Evolutionary conservation across 2,329 filamentous ascomycete species (phyloP).

Genomic region (Annulohypoxylon truncatum): DNA sequence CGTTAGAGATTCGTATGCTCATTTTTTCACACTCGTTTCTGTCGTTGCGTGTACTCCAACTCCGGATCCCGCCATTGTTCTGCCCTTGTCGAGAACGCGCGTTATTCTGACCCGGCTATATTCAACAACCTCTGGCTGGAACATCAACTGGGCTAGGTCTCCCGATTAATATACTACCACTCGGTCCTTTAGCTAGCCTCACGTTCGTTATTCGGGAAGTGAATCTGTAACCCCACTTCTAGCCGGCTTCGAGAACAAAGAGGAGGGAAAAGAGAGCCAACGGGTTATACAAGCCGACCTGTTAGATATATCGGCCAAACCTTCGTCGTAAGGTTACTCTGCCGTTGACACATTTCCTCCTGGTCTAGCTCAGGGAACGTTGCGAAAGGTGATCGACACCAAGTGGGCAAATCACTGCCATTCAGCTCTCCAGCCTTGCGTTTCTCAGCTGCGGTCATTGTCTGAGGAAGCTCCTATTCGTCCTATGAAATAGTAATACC

Average conservation of each 20-base stretch:
- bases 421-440: conserved; percentile 45
- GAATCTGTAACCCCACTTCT: conserved; percentile 28
- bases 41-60: conserved; percentile 33
- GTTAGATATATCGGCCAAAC: conserved; percentile 44
- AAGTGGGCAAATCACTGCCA: conserved; percentile 35
- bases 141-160: conserved; percentile 41
- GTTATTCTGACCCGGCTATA: conserved; percentile 47
- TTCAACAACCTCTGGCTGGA: conserved; percentile 40
- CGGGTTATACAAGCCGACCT: conserved; percentile 27
- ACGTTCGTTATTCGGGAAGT: conserved; percentile 38
- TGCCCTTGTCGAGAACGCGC: conserved; percentile 44
- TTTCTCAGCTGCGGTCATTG: conserved; percentile 31
- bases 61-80: conserved; percentile 39
- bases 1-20: conserved; percentile 5
- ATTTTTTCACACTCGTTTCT: conserved; percentile 19
- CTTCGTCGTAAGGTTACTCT: conserved; percentile 40
- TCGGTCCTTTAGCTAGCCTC: conserved; percentile 43
- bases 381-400: conserved; percentile 42
- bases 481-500: conserved; percentile 19
- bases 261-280: conserved; percentile 3
- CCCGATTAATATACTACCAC: conserved; percentile 47
- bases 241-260: conserved; percentile 41
- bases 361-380: conserved; percentile 29
- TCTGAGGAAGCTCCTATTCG: conserved; percentile 18
- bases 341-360: conserved; percentile 23